Conservation (phyloP, 305 asterid species). For the Fraxinus angustifolia region DNA sequence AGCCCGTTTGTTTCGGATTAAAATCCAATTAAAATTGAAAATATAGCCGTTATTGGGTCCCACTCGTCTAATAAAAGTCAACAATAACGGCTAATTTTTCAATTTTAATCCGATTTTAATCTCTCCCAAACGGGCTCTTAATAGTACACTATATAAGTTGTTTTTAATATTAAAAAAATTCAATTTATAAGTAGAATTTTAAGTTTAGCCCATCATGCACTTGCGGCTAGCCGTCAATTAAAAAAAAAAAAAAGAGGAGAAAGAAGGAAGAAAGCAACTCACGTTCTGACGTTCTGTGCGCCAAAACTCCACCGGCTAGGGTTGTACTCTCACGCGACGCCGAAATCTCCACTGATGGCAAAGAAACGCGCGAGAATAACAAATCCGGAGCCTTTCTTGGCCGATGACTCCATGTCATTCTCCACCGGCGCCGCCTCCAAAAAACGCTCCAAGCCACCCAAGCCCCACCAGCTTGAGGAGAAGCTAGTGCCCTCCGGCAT, state of each 20-base stretch:
- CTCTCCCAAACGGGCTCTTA: too few species aligned
- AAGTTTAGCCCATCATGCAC: neutral
- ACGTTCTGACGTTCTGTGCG: neutral
- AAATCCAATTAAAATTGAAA: too few species aligned
- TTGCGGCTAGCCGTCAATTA: neutral
- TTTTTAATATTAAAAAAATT: too few species aligned
- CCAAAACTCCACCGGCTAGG: neutral
- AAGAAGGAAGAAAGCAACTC: neutral
- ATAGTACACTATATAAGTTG: too few species aligned
- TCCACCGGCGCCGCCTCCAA: slow-evolving; percentile 44
- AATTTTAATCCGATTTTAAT: too few species aligned
- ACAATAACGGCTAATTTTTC: too few species aligned
- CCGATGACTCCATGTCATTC: slow-evolving; percentile 40
- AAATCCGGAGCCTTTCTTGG: slow-evolving; percentile 74
- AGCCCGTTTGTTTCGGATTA: too few species aligned
- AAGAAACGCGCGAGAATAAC: slow-evolving; percentile 69
- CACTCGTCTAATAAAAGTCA: too few species aligned
- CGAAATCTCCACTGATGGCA: slow-evolving; percentile 35
- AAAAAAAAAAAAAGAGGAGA: too few species aligned
- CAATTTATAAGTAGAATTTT: too few species aligned
- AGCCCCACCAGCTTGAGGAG: slow-evolving; percentile 64
- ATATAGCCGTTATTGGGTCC: too few species aligned
- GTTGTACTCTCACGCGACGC: slow-evolving; percentile 4
- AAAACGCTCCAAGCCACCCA: slow-evolving; percentile 64
- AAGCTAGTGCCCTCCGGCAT: slow-evolving; percentile 56